A percentile compares a stretch with the other conserved stretches of the same genome.
Conservation (phyloP, 2,329 filamentous ascomycete species). For the Parastagonospora avenae region DNA sequence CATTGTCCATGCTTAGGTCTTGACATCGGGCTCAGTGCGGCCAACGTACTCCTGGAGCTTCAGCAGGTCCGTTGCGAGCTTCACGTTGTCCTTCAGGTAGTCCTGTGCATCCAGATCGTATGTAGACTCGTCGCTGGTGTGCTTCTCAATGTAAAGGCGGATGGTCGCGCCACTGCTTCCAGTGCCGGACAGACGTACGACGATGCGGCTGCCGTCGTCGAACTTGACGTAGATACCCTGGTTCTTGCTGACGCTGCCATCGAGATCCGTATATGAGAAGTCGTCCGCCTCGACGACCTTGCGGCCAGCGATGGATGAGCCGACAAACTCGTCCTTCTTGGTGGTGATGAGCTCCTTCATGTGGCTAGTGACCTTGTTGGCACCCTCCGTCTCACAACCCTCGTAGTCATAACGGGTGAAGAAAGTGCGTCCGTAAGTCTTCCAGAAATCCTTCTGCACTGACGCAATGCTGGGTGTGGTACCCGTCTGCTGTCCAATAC, state of each 20-base stretch:
- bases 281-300: slow-evolving; percentile 90
- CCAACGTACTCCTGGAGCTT: slow-evolving; percentile 94
- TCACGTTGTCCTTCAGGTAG: slow-evolving; percentile 88
- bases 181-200: slow-evolving; percentile 92
- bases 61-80: slow-evolving; percentile 80
- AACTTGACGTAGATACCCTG: slow-evolving; percentile 96
- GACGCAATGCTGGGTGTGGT: slow-evolving; percentile 90
- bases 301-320: slow-evolving; percentile 79
- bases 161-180: slow-evolving; percentile 96
- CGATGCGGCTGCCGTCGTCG: slow-evolving; percentile 90
- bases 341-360: slow-evolving; percentile 77
- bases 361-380: slow-evolving; percentile 85
- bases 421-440: slow-evolving; percentile 93
- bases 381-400: slow-evolving; percentile 87
- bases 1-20: slow-evolving; percentile 67
- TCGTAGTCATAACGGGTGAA: slow-evolving; percentile 99
- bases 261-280: slow-evolving; percentile 98
- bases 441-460: slow-evolving; percentile 98
- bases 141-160: slow-evolving; percentile 95
- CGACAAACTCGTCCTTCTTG: slow-evolving; percentile 75
- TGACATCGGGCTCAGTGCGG: slow-evolving; percentile 92
- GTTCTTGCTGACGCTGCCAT: slow-evolving; percentile 92
- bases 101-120: slow-evolving; percentile 87
- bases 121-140: slow-evolving; percentile 79
- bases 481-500: slow-evolving; percentile 79